These are phyloP conservation scores for Wallacemonas sp. DNA, from an alignment of 208 protist genomes.

Conservation along the genomic window DNA sequence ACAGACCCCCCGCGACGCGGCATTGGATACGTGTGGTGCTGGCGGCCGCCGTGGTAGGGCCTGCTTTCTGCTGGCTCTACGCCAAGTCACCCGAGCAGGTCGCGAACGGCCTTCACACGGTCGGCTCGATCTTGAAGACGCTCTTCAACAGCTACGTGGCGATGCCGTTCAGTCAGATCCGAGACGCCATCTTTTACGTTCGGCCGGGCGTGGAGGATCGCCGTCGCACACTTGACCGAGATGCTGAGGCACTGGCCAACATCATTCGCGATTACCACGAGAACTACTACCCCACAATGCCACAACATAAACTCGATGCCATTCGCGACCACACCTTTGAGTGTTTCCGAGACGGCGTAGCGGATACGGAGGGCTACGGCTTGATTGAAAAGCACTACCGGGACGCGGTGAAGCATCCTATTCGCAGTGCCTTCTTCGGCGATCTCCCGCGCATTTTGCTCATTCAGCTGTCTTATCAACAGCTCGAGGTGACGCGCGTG, in stretches of 20 bases:
- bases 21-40: constrained; percentile 51
- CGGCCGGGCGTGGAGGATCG: constrained; percentile 69
- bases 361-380: constrained; percentile 53
- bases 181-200: constrained; percentile 48
- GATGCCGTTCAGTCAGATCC: constrained; percentile 44
- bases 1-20: constrained; percentile 39
- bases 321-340: constrained; percentile 46
- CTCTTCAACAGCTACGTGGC: constrained; percentile 56
- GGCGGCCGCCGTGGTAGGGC: constrained; percentile 17
- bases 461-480: constrained; percentile 68
- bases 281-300: constrained; percentile 56
- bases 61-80: constrained; percentile 47
- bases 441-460: constrained; percentile 69
- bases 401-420: constrained; percentile 58
- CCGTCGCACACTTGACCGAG: constrained; percentile 45
- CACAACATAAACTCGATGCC: constrained; percentile 31
- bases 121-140: constrained; percentile 14
- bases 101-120: constrained; percentile 6
- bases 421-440: constrained; percentile 64
- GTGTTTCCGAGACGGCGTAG: constrained; percentile 43
- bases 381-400: constrained; percentile 72
- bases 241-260: constrained; percentile 65
- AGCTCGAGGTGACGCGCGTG: constrained; percentile 76
- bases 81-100: constrained; percentile 40
- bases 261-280: constrained; percentile 82